phyloP scores from a whole-genome alignment of 2,329 filamentous ascomycete species.

The Conoideocrella luteorostrata region DNA sequence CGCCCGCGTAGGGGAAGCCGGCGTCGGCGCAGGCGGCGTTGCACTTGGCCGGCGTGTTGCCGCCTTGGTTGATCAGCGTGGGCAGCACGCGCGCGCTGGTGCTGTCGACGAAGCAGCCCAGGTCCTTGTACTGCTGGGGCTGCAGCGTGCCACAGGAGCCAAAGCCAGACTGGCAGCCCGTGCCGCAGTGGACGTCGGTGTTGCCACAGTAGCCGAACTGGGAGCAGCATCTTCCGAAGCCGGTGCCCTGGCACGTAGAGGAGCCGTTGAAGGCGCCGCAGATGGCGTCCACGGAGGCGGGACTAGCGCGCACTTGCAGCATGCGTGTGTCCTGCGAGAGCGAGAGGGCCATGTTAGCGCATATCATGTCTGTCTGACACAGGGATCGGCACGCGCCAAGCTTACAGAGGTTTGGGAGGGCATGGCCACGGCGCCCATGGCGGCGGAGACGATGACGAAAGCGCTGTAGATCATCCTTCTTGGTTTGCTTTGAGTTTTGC shows the following conservation, averaged over 20 bases:
- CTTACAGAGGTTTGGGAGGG: background rate
- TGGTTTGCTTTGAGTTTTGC: too few species aligned
- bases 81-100: conserved; percentile 15
- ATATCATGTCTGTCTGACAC: background rate
- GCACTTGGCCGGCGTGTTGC: conserved; percentile 34
- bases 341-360: background rate
- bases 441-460: background rate
- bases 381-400: background rate
- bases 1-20: conserved; percentile 38
- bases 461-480: background rate
- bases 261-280: background rate
- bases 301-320: background rate
- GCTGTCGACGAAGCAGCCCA: conserved; percentile 20
- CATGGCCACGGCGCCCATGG: background rate
- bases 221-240: background rate
- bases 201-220: background rate
- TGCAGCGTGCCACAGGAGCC: conserved; percentile 14
- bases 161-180: conserved; percentile 9
- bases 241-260: background rate
- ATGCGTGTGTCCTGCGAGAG: background rate
- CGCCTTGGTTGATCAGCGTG: conserved; percentile 20
- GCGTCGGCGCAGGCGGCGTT: conserved; percentile 37
- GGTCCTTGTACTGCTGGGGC: conserved; percentile 17
- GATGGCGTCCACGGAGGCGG: background rate
- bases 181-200: background rate